Conservation (phyloP, 345 rosid species). For the Jatropha curcas region DNA sequence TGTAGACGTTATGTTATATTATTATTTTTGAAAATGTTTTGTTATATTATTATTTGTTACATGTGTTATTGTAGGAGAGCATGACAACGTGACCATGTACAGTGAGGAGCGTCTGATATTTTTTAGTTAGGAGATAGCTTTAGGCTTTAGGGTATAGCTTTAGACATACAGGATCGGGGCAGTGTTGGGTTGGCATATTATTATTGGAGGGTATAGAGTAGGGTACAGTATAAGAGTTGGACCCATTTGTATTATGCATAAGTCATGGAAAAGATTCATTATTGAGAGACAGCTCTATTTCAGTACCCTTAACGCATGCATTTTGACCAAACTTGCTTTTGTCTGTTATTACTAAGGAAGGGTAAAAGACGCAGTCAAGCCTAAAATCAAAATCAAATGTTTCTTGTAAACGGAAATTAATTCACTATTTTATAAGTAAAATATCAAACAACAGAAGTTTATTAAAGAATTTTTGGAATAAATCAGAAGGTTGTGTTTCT, state of each 20-base stretch:
- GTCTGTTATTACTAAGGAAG: background rate
- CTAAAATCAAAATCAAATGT: too few species aligned
- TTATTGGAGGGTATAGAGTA: background rate
- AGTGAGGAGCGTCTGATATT: constrained; percentile 13
- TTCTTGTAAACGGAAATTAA: too few species aligned
- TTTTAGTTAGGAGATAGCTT: background rate
- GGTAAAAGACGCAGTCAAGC: background rate
- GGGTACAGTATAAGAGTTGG: background rate
- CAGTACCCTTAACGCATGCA: background rate
- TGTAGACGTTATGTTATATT: background rate
- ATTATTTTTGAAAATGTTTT: background rate
- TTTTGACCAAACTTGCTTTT: constrained; percentile 5
- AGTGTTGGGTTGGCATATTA: background rate
- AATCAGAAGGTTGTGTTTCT: too few species aligned
- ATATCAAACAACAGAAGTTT: too few species aligned
- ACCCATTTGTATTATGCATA: background rate
- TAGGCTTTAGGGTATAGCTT: too few species aligned
- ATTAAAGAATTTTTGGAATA: too few species aligned
- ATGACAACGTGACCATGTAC: background rate
- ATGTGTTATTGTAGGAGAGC: background rate
- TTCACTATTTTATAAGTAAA: too few species aligned
- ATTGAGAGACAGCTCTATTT: background rate
- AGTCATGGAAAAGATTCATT: background rate
- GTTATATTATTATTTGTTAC: background rate
- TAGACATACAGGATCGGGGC: background rate